Evolutionary conservation across 805 yeast genomes (phyloP).

Genomic region (Huiozyma naganishii): DNA sequence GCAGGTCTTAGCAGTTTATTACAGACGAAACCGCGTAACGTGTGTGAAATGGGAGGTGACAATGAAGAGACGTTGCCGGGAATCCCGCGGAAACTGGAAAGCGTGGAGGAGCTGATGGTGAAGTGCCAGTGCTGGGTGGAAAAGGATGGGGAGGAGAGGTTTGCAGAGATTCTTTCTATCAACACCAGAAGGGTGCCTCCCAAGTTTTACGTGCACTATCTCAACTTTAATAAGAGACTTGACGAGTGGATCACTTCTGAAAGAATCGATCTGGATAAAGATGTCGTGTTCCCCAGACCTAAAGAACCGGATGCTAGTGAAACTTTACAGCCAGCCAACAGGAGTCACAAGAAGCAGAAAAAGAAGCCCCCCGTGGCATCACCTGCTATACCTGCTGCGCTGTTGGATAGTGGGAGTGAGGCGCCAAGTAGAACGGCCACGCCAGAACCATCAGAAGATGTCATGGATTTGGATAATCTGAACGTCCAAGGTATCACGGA

Average conservation of each 20-base stretch:
- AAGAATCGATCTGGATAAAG: conserved; percentile 60
- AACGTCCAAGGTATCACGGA: conserved; percentile 71
- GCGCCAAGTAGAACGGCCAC: conserved; percentile 13
- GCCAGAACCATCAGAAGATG: conserved; percentile 37
- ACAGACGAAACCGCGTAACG: no score
- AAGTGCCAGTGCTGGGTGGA: conserved; percentile 78
- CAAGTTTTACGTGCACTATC: conserved; percentile 87
- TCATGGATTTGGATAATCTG: conserved; percentile 74
- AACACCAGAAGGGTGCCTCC: conserved; percentile 66
- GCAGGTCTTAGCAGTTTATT: no score
- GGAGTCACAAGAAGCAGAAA: conserved; percentile 31
- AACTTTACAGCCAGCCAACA: conserved; percentile 10
- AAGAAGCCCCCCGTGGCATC: not conserved
- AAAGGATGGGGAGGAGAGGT: conserved; percentile 69
- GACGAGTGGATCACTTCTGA: conserved; percentile 86
- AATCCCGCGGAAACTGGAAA: conserved; percentile 20
- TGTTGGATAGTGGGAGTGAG: conserved; percentile 1
- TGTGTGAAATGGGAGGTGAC: conserved; percentile 3
- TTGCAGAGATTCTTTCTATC: conserved; percentile 77
- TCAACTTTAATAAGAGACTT: conserved; percentile 86
- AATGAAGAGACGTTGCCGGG: conserved; percentile 16
- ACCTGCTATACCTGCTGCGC: conserved; percentile 4
- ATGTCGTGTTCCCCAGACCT: conserved; percentile 61
- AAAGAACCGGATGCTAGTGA: conserved; percentile 37
- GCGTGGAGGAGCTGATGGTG: conserved; percentile 42